Base-by-base conservation (phyloP, 495 filamentous ascomycete genomes). In the Penicillium odoratum region DNA sequence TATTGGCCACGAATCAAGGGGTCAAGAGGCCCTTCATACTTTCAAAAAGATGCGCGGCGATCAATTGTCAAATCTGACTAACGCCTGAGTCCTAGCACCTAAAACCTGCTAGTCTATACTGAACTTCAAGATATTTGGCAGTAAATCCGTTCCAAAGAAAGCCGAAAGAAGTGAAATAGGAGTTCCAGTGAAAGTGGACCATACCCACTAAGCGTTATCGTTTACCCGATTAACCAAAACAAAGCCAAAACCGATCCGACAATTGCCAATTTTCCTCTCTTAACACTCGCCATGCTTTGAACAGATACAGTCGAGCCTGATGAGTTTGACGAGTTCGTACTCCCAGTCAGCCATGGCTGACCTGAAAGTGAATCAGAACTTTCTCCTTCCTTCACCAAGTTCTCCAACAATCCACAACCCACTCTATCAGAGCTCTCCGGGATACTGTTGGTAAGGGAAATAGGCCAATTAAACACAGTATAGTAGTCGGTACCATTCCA, bases 401-500 rank as follows among this genome's bases (percentile, higher is more conserved):
- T 67, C 40, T 65, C 64, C 4, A 67, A 46, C 11, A 46, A 34
- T 7, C 49, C 56, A n/a, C 64, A 67, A 15, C 65, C 56, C 21
- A 65, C 36, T 26, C 61, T 55, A 4, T 61, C 58, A 15, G 54
- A 44, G 38, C 50, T 57, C 50, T 67, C 45, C 1, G 64, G 44
- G 57, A 88, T 88, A 46, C 74, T 73, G 60, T 88, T 89, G n/a
- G 84, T 85, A 48, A 88, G 81, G 4, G 78, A 78, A 60, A 89
- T 85, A 21, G 85, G 85, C 18, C 87, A 71, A 48, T 88, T 81
- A 56, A 87, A 88, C 50, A 88, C 80, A n/a, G 85, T 86, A 69
- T 88, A 88, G 56, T 81, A 78, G 45, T 87, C 78, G 1, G 73
- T 76, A 7, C 78, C 81, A 60, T 88, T 86, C 57, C 85, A 73